These are phyloP conservation scores for Cubamyces sp. DNA, from an alignment of 768 basidiomycete species.

Conservation along the genomic window DNA sequence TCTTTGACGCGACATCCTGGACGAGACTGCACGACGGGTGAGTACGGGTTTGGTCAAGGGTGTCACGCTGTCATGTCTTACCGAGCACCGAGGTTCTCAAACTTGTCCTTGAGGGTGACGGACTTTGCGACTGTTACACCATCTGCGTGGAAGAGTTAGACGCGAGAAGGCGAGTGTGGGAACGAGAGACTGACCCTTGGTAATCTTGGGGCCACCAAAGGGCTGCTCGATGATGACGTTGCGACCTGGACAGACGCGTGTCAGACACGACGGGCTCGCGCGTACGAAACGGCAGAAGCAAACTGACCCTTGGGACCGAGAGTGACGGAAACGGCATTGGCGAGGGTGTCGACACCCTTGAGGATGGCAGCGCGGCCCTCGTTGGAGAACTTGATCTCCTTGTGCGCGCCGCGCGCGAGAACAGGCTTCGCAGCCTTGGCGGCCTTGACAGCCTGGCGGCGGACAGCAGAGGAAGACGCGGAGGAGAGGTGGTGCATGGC, in stretches of 20 bases:
- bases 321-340: slow-evolving; percentile 95
- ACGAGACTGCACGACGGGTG: slow-evolving; percentile 61
- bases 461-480: slow-evolving; percentile 67
- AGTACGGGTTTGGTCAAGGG: slow-evolving; percentile 11
- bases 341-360: slow-evolving; percentile 94
- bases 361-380: slow-evolving; percentile 93
- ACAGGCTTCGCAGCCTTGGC: slow-evolving; percentile 57
- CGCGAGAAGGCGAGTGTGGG: neutral
- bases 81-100: slow-evolving; percentile 98
- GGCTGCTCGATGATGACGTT: slow-evolving; percentile 99
- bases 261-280: slow-evolving; percentile 19
- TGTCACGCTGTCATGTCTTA: slow-evolving; percentile 43
- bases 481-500: slow-evolving; percentile 75
- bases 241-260: slow-evolving; percentile 56
- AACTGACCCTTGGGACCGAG: slow-evolving; percentile 89
- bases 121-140: slow-evolving; percentile 98
- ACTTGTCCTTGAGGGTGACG: slow-evolving; percentile 94
- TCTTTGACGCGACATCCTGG: slow-evolving; percentile 95
- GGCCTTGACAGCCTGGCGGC: slow-evolving; percentile 67
- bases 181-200: slow-evolving; percentile 68
- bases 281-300: neutral
- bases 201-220: slow-evolving; percentile 91
- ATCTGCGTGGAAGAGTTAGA: slow-evolving; percentile 49
- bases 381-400: slow-evolving; percentile 97
- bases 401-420: slow-evolving; percentile 78